phyloP scores from a whole-genome alignment of 2,329 filamentous ascomycete genomes.

The Apiospora koreana region DNA sequence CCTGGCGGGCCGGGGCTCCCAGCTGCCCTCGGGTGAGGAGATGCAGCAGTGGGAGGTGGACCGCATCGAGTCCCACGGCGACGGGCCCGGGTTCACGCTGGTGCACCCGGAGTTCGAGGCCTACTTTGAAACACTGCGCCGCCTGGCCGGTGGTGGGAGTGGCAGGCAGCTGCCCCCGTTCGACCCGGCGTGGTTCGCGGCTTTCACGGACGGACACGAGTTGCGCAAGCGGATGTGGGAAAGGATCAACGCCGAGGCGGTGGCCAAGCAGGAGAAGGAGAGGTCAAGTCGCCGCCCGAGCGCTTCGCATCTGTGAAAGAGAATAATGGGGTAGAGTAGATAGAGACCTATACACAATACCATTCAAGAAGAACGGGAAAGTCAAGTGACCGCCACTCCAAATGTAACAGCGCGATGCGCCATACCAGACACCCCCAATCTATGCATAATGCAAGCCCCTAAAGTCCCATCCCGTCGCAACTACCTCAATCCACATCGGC shows the following conservation, averaged over 20 bases:
- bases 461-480: background rate
- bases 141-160: constrained; percentile 41
- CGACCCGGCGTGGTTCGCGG: constrained; percentile 45
- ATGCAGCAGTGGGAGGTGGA: constrained; percentile 59
- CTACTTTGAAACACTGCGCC: constrained; percentile 61
- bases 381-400: background rate
- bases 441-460: background rate
- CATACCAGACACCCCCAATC: background rate
- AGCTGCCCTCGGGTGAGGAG: constrained; percentile 34
- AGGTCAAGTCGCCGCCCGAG: background rate
- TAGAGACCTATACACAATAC: background rate
- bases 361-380: background rate
- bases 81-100: constrained; percentile 57
- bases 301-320: background rate
- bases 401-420: background rate
- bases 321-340: background rate
- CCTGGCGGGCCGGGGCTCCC: constrained; percentile 57
- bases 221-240: constrained; percentile 60
- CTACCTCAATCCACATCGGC: background rate
- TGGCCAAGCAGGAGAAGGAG: background rate
- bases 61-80: constrained; percentile 53
- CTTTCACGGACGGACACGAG: constrained; percentile 57
- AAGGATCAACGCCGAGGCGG: constrained; percentile 45
- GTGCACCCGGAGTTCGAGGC: constrained; percentile 64
- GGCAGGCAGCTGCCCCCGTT: constrained; percentile 49